Evolutionary conservation across 208 protist genomes (phyloP), one percentile per base, ranked within the genome.

Genomic region (Leishmania amazonensis): DNA sequence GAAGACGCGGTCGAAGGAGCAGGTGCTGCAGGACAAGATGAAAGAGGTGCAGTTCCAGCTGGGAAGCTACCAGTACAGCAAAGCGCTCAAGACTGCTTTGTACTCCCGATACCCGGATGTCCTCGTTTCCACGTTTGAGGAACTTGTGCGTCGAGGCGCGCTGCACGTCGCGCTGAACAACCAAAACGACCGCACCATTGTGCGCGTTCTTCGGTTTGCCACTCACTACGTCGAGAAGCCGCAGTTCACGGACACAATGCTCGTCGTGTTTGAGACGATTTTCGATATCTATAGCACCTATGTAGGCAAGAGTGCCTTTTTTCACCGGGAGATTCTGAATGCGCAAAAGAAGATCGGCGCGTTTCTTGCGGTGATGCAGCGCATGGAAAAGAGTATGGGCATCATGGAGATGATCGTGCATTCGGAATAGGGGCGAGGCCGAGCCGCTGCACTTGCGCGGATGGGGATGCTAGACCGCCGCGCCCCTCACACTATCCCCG

Each of bases 401-500:
- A 88, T 96, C 62, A 96, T 97, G 94, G 91, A 97, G 84, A 80
- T 96, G 64, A 94, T 97, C 58, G 90, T 95, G 40, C 89, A 95
- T 64, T 83, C 80, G 19, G 89, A 84, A 67, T 92, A 84, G 82
- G 11, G 3, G 51, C 7, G 47, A 15, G 35, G 8, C 7, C 24
- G 24, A n/a, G 35, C 2, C 1, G 21, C 0, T 42, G 7, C 7
- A 31, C 9, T 19, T 74, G 70, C 70, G 28, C 8, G 21, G 1
- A 51, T 7, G 45, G 70, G 28, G 9, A n/a, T 47, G 40, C 28
- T n/a, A n/a, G 45, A 45, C 70, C 11, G 40, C 70, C 24, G 70
- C 28, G 70, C 45, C 40, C 21, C 47, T 19, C 45, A 38, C 21
- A 38, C 47, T 31, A 19, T 74, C 8, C 42, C 1, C 28, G 21